Conservation (phyloP, 257 asterid species). For the Rehmannia glutinosa region DNA sequence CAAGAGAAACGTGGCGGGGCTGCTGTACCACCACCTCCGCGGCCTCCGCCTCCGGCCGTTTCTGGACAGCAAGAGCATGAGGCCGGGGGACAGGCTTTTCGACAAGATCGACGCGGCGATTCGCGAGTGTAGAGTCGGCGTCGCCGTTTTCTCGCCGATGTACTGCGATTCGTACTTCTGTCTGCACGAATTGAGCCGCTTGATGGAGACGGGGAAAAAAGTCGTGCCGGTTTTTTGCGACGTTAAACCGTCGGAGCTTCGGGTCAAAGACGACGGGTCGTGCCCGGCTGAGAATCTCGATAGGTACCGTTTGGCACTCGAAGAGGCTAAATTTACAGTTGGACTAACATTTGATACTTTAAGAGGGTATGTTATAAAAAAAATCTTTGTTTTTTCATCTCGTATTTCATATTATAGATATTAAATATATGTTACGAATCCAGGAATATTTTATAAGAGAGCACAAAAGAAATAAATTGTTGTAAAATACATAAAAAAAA, state of each 20-base stretch:
- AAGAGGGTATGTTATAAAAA: slow-evolving; percentile 25
- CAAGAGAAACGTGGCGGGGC: slow-evolving; percentile 47
- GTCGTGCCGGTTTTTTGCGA: slow-evolving; percentile 57
- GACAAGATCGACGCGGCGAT: slow-evolving; percentile 47
- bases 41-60: slow-evolving; percentile 39
- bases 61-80: slow-evolving; percentile 68
- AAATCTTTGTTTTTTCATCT: neutral
- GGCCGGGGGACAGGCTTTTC: slow-evolving; percentile 54
- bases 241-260: slow-evolving; percentile 59
- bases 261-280: slow-evolving; percentile 31
- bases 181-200: slow-evolving; percentile 46
- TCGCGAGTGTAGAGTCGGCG: slow-evolving; percentile 41
- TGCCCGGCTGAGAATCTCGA: slow-evolving; percentile 27
- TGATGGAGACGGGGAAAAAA: slow-evolving; percentile 50
- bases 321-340: slow-evolving; percentile 54
- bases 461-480: too few relatives aligned
- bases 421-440: neutral
- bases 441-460: too few relatives aligned
- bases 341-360: slow-evolving; percentile 54
- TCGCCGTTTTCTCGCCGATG: slow-evolving; percentile 56
- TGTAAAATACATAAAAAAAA: too few relatives aligned
- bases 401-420: neutral
- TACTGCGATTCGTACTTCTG: slow-evolving; percentile 64
- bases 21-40: slow-evolving; percentile 38
- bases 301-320: slow-evolving; percentile 39